phyloP scores from a whole-genome alignment of 768 basidiomycete species.

The Clavaria fumosa region DNA sequence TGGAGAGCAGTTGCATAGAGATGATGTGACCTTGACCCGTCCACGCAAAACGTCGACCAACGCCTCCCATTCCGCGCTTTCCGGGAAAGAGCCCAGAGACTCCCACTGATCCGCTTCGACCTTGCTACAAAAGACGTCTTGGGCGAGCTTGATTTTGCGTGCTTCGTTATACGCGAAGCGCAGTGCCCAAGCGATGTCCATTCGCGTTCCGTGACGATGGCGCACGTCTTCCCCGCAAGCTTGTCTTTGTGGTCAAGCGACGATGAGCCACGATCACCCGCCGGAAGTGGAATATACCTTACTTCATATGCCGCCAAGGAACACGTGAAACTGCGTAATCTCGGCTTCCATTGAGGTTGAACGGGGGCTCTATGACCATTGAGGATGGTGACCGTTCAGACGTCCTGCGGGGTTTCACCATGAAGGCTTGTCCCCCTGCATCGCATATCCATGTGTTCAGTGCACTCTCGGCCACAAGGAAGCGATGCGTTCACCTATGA shows the following conservation, averaged over 20 bases:
- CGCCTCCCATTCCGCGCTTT: constrained; percentile 57
- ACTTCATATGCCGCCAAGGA: constrained; percentile 79
- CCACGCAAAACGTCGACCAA: constrained; percentile 76
- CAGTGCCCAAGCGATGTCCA: constrained; percentile 69
- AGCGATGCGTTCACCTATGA: constrained; percentile 41
- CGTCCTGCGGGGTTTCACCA: constrained; percentile 73
- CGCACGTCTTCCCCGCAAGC: constrained; percentile 43
- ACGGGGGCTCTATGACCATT: constrained; percentile 77
- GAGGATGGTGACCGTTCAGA: constrained; percentile 59
- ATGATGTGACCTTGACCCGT: constrained; percentile 74
- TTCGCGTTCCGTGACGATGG: constrained; percentile 40
- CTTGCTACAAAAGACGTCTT: constrained; percentile 56
- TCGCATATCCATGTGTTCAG: not conserved
- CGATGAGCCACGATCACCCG: not conserved
- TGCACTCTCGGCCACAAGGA: not conserved
- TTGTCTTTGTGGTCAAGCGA: constrained; percentile 24
- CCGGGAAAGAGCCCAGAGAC: constrained; percentile 40
- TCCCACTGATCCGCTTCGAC: constrained; percentile 37
- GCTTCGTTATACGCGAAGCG: constrained; percentile 72
- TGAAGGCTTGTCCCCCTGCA: constrained; percentile 75
- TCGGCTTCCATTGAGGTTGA: constrained; percentile 34
- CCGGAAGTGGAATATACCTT: constrained; percentile 10
- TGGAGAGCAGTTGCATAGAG: too few species aligned
- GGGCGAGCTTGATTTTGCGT: constrained; percentile 45
- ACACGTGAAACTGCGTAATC: constrained; percentile 25